These are phyloP conservation scores for Coemansia sp. DNA, from an alignment of 192 early-diverging fungal species.

Conservation along the genomic window DNA sequence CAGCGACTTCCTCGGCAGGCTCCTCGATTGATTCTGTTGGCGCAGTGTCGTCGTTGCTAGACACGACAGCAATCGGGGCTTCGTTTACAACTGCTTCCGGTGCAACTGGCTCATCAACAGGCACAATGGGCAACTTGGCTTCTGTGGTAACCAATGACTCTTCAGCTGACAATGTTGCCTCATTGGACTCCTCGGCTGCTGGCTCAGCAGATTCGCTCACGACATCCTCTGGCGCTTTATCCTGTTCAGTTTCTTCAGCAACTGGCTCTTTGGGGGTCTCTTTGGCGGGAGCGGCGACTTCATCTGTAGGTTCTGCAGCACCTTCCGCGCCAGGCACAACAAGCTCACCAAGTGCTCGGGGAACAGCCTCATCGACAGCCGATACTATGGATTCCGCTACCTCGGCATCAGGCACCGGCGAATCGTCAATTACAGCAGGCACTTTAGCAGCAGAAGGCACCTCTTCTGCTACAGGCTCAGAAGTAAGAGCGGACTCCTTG, in stretches of 20 bases:
- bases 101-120: neutral
- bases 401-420: neutral
- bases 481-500: neutral
- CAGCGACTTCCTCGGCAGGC: neutral
- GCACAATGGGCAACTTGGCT: neutral
- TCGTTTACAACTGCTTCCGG: neutral
- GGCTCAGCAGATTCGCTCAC: neutral
- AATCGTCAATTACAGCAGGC: neutral
- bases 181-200: neutral
- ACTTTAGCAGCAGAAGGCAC: neutral
- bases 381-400: neutral
- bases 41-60: neutral
- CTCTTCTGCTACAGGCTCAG: neutral
- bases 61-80: neutral
- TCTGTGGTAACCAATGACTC: neutral
- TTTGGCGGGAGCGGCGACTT: neutral
- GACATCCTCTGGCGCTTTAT: neutral
- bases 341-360: neutral
- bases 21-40: neutral
- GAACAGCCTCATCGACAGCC: neutral
- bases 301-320: neutral
- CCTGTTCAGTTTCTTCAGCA: conserved; percentile 1
- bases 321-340: neutral
- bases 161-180: neutral
- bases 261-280: neutral